Conservation (phyloP, 371 early-diverging fungal species). For the Thermomucor indicae-seudaticae region DNA sequence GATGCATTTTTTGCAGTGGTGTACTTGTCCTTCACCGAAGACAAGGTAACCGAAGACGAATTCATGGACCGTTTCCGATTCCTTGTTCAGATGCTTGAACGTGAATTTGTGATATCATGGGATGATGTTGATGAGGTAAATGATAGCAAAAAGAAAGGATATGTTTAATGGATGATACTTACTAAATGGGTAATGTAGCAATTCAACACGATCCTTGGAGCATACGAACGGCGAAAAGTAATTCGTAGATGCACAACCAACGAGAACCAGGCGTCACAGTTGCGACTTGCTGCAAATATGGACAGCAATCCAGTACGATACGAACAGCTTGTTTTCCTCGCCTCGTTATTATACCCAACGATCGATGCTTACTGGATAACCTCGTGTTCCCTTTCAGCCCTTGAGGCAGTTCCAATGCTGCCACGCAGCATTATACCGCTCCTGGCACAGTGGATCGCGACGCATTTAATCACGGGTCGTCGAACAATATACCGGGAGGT, state of each 20-base stretch:
- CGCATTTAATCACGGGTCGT: constrained; percentile 42
- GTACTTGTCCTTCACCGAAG: constrained; percentile 37
- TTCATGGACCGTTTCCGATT: constrained; percentile 45
- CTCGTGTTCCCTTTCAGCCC: constrained; percentile 45
- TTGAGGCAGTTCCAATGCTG: constrained; percentile 44
- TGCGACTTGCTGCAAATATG: constrained; percentile 25
- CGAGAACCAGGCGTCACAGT: constrained; percentile 5
- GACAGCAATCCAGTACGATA: constrained; percentile 31
- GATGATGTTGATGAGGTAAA: constrained; percentile 36
- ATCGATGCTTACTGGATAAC: constrained; percentile 50
- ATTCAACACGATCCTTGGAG: constrained; percentile 18
- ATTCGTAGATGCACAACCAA: constrained; percentile 8
- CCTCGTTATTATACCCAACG: constrained; percentile 43
- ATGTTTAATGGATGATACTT: background rate
- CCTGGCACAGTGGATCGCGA: constrained; percentile 47
- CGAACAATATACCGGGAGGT: constrained; percentile 48
- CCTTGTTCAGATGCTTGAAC: constrained; percentile 40
- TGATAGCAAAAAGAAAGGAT: background rate
- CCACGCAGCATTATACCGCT: constrained; percentile 43
- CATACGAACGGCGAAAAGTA: constrained; percentile 21
- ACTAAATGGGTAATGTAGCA: constrained; percentile 8
- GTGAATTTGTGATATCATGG: constrained; percentile 41
- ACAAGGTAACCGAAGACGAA: constrained; percentile 32
- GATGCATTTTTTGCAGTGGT: constrained; percentile 47
- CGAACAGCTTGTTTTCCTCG: constrained; percentile 41